Conservation (phyloP, 106 monocot genomes). For the Narthecium ossifragum region DNA sequence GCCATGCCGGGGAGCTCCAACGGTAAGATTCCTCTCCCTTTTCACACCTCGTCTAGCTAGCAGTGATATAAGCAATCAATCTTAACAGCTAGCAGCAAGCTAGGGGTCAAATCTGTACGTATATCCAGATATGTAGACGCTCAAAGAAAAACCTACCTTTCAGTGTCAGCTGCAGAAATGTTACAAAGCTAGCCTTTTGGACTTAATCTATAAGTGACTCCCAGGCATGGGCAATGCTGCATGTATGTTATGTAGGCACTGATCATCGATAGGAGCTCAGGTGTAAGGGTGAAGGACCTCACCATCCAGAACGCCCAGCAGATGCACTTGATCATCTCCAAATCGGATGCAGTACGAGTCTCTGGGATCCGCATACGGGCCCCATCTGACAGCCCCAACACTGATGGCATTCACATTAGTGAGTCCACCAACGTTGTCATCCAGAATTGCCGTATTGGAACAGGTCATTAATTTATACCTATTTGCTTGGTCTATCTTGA, state of each 20-base stretch:
- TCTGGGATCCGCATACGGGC: slow-evolving; percentile 40
- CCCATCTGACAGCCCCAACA: slow-evolving; percentile 81
- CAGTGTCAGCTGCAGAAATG: too few relatives aligned
- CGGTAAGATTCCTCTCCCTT: slow-evolving; percentile 42
- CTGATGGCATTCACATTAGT: slow-evolving; percentile 88
- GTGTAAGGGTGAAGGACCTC: slow-evolving; percentile 51
- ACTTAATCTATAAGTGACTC: too few relatives aligned
- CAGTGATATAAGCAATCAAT: too few relatives aligned
- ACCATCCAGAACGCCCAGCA: slow-evolving; percentile 75
- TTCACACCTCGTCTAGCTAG: too few relatives aligned
- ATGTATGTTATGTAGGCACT: slow-evolving; percentile 40
- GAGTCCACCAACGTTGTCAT: slow-evolving; percentile 55
- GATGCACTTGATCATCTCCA: slow-evolving; percentile 67
- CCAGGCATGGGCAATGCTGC: too few relatives aligned
- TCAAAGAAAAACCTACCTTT: too few relatives aligned
- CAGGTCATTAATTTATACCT: slow-evolving; percentile 44
- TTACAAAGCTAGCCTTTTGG: too few relatives aligned
- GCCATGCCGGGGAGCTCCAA: slow-evolving; percentile 95
- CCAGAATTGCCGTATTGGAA: slow-evolving; percentile 62
- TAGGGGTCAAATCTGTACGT: too few relatives aligned
- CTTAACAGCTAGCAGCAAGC: too few relatives aligned
- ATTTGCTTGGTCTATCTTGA: neutral
- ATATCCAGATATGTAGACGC: too few relatives aligned
- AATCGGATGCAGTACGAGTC: slow-evolving; percentile 37
- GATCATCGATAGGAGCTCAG: slow-evolving; percentile 67